Percentiles rank a stretch among this genome's conserved stretches.
Conservation (phyloP, 176 grass and related monocot species). For the Zea luxurians region DNA sequence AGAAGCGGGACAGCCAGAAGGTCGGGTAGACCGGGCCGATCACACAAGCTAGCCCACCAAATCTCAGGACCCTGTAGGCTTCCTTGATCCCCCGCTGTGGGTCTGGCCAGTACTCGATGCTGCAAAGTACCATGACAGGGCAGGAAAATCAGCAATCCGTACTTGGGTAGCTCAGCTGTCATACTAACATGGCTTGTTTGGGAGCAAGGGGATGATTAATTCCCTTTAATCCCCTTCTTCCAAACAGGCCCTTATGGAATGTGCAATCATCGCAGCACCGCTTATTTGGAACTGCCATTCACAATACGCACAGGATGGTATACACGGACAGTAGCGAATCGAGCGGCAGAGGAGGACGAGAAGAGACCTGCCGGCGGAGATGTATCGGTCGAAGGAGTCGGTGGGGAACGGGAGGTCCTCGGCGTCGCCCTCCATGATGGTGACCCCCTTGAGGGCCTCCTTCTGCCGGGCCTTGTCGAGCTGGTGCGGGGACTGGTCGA, state of each 20-base stretch:
- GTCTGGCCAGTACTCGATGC: constrained; percentile 95
- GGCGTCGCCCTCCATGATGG: constrained; percentile 84
- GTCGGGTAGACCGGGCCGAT: constrained; percentile 93
- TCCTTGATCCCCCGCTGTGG: constrained; percentile 92
- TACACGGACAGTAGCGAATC: background rate
- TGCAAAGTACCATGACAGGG: constrained; percentile 22
- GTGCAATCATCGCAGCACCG: background rate
- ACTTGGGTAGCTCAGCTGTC: too few species aligned
- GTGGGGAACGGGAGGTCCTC: constrained; percentile 90
- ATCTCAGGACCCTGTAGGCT: constrained; percentile 81
- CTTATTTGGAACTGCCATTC: background rate
- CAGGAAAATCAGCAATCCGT: background rate
- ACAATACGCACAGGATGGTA: background rate
- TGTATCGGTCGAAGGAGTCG: constrained; percentile 68
- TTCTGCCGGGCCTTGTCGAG: constrained; percentile 78
- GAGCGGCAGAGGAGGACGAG: background rate
- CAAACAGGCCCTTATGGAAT: background rate
- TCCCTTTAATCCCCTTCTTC: too few species aligned
- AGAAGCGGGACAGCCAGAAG: constrained; percentile 89
- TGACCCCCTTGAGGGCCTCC: constrained; percentile 72
- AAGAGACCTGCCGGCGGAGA: constrained; percentile 81
- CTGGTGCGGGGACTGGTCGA: constrained; percentile 94
- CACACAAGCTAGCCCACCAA: constrained; percentile 70
- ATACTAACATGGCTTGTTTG: too few species aligned
- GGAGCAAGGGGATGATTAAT: too few species aligned